Base-by-base conservation (phyloP, 208 protist genomes). In the Crithidia fasciculata region DNA sequence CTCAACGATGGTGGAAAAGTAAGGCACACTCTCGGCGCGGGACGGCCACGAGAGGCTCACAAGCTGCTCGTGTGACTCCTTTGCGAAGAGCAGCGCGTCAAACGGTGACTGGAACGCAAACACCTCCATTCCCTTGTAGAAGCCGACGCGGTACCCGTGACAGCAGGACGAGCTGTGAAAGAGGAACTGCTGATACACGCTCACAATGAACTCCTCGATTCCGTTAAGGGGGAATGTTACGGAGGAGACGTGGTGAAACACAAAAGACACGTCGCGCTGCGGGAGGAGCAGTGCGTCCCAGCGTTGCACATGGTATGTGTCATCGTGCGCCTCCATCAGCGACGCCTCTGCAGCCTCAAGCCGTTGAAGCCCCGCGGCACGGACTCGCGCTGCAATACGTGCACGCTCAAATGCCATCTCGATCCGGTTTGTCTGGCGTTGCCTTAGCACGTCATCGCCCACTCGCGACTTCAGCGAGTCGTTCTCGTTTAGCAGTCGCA, bases 241-340 rank as follows among this genome's bases (percentile, higher is more conserved):
- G 59, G 80, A 79, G 0, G 84, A 81, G 37, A 96, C 86, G 70
- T 83, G 83, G 71, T 94, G 87, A 40, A 95, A 86, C 5, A 96
- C 92, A 72, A 96, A 92, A 13, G 80, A 90, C 12, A 94, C 90
- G 57, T 92, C 84, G 28, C 88, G 89, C 57, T 89, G 78, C 13
- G 92, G 92, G 10, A 89, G 63, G 45, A 80, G 80, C 28, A 74
- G 45, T 0, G 88, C 86, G 37, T 96, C 92, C 67, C 86, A 93
- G 40, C 92, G 82, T 58, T 89, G 89, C 4, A 87, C 76, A 70
- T 88, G 84, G 62, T 93, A 94, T 3, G 90, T 18, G 70, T 96
- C 92, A 63, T 96, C 92, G 81, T 96, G 88, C 2, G 87, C 75
- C 52, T 92, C 92, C 88, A 96, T 93, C 43, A 95, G 72, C 41